These are phyloP conservation scores for Ploettnerulaceae sp. DNA, from an alignment of 2,329 filamentous ascomycete species.

Conservation along the genomic window DNA sequence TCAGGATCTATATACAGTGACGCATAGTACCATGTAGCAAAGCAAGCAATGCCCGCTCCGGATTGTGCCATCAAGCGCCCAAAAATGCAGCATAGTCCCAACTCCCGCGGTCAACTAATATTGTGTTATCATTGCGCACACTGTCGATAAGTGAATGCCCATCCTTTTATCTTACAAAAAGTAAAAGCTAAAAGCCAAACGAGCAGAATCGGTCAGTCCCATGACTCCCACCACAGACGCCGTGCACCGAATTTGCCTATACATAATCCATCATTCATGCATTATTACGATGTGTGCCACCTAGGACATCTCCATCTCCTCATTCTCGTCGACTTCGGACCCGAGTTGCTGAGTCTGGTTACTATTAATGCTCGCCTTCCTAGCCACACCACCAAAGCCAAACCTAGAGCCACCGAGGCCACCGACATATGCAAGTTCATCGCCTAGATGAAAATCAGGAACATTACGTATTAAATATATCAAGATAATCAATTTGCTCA, in stretches of 20 bases:
- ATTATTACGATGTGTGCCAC: neutral
- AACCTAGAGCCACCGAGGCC: constrained; percentile 46
- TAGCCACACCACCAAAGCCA: constrained; percentile 41
- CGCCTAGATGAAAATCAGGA: constrained; percentile 27
- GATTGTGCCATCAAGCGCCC: too few relatives aligned
- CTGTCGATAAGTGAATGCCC: too few relatives aligned
- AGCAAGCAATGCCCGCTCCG: too few relatives aligned
- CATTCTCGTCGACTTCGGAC: constrained; percentile 55
- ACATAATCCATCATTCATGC: constrained; percentile 8
- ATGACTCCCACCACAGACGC: neutral
- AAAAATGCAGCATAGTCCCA: too few relatives aligned
- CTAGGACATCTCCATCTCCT: constrained; percentile 53
- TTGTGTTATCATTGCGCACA: too few relatives aligned
- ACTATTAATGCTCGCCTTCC: constrained; percentile 58
- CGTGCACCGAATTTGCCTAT: neutral
- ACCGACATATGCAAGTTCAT: constrained; percentile 40
- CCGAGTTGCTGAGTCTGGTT: constrained; percentile 50
- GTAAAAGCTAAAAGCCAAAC: neutral
- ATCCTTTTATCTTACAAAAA: too few relatives aligned
- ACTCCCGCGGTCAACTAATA: too few relatives aligned
- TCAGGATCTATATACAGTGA: too few relatives aligned
- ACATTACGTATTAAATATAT: constrained; percentile 14
- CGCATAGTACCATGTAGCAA: too few relatives aligned
- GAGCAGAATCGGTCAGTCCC: too few relatives aligned
- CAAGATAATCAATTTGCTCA: constrained; percentile 54